Base-by-base conservation (phyloP, 345 rosid species). In the Jatropha curcas region DNA sequence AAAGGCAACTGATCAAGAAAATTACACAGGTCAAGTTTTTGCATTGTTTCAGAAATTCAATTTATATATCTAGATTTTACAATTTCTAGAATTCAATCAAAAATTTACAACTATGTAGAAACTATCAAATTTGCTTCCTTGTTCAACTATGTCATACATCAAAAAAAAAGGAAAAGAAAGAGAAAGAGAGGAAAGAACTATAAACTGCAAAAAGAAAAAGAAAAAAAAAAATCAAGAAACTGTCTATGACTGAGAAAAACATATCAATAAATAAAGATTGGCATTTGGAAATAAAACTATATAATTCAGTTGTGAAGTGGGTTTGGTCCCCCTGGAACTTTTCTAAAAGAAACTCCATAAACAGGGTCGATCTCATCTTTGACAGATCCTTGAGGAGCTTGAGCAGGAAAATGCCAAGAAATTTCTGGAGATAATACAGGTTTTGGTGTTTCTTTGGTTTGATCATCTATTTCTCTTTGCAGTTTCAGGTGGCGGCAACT, bases 261-360 rank as follows among this genome's bases (percentile, higher is more conserved):
- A 65, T 33, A 60, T 30, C 48, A 62, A 67, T 24, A n/a, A n/a
- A n/a, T n/a, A n/a, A 53, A 25, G 13, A 41, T 46, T 46, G 7
- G 46, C 28, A 24, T 34, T n/a, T 37, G 34, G 35, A 31, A 60
- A 63, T 31, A 65, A 60, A 41, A 34, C 17, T 71, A 48, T 41
- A 10, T 7, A 77, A 1, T 25, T 84, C 80, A 84, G 65, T 86
- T 88, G 75, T 88, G 89, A 70, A 86, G 89, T 1, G 88, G 92
- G 78, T 86, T 86, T 25, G 92, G 89, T 19, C 92, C 88, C 4
- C 68, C 82, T 0, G 89, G 89, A 66, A 83, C 85, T 61, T 59
- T 39, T 79, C 92, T 80, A 66, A 60, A 56, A 25, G 89, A 84
- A 70, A 68, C 88, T 34, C 72, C 82, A 75, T 74, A 77, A 70